Conservation (phyloP, 345 rosid species). For the Cardamine chenopodiifolia region DNA sequence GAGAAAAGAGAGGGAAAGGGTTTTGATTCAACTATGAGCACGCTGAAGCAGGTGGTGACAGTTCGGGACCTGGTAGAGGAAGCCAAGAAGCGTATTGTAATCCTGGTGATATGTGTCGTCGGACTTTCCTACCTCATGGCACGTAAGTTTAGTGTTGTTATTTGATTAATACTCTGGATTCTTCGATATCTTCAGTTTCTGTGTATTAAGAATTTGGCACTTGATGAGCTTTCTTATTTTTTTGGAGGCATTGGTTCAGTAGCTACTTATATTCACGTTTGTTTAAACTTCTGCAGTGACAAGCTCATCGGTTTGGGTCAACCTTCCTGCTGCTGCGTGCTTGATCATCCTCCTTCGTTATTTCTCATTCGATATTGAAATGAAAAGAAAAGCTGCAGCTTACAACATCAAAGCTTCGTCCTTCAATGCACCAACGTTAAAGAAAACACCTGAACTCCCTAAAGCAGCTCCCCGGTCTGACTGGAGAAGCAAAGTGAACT, state of each 20-base stretch:
- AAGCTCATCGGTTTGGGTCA: conserved; percentile 93
- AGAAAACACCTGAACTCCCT: conserved; percentile 52
- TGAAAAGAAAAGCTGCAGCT: conserved; percentile 70
- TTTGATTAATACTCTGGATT: conserved; percentile 4
- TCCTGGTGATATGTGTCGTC: conserved; percentile 79
- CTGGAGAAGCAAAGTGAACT: conserved; percentile 92
- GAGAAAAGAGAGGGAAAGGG: neutral
- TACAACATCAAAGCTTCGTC: conserved; percentile 62
- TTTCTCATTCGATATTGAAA: conserved; percentile 78
- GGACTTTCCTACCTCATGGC: conserved; percentile 95
- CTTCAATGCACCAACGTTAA: conserved; percentile 36
- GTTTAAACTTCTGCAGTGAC: conserved; percentile 66
- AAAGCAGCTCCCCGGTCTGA: conserved; percentile 55
- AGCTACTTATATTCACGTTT: conserved; percentile 28
- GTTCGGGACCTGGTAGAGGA: conserved; percentile 87
- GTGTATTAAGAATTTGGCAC: too few relatives aligned
- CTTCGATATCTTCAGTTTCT: too few relatives aligned
- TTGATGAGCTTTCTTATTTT: neutral
- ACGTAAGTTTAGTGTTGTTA: conserved; percentile 52
- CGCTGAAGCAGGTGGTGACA: conserved; percentile 62
- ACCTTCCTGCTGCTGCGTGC: conserved; percentile 90
- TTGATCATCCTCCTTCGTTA: conserved; percentile 82
- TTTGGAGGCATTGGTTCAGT: conserved; percentile 1
- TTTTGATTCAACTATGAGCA: conserved; percentile 50
- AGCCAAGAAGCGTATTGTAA: conserved; percentile 88